phyloP scores from a whole-genome alignment of 2,329 filamentous ascomycete genomes.

The Monosporascus sp. region DNA sequence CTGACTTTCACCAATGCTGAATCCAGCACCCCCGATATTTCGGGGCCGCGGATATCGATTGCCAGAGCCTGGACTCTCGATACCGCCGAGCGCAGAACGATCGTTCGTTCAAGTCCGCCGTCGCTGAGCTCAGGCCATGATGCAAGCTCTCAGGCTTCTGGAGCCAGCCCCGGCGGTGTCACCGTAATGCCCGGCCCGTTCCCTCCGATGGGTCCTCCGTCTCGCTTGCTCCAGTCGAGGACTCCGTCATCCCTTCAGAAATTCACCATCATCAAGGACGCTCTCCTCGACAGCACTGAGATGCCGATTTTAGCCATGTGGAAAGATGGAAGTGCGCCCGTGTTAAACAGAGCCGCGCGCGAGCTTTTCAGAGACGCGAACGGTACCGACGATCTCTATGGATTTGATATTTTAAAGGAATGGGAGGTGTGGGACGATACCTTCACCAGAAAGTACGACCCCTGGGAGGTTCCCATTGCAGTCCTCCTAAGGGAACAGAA shows the following conservation, averaged over 20 bases:
- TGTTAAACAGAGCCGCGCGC: slow-evolving; percentile 64
- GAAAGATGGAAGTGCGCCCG: slow-evolving; percentile 69
- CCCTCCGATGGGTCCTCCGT: slow-evolving; percentile 61
- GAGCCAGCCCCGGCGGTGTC: slow-evolving; percentile 44
- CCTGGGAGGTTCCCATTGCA: slow-evolving; percentile 62
- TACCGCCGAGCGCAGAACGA: slow-evolving; percentile 40
- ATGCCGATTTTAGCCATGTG: slow-evolving; percentile 76
- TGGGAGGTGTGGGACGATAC: slow-evolving; percentile 62
- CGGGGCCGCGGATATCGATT: slow-evolving; percentile 31
- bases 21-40: slow-evolving; percentile 27
- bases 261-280: slow-evolving; percentile 69
- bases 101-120: slow-evolving; percentile 38
- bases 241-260: slow-evolving; percentile 66
- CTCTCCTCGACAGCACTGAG: slow-evolving; percentile 67
- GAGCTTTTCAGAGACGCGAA: slow-evolving; percentile 42
- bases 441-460: slow-evolving; percentile 52
- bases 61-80: slow-evolving; percentile 36
- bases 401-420: slow-evolving; percentile 50
- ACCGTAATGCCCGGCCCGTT: slow-evolving; percentile 54
- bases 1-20: slow-evolving; percentile 66
- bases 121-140: slow-evolving; percentile 43
- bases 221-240: slow-evolving; percentile 45
- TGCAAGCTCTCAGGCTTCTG: slow-evolving; percentile 40
- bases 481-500: slow-evolving; percentile 56
- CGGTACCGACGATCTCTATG: slow-evolving; percentile 35